Base-by-base conservation (phyloP, 257 asterid genomes). In the Rehmannia glutinosa region DNA sequence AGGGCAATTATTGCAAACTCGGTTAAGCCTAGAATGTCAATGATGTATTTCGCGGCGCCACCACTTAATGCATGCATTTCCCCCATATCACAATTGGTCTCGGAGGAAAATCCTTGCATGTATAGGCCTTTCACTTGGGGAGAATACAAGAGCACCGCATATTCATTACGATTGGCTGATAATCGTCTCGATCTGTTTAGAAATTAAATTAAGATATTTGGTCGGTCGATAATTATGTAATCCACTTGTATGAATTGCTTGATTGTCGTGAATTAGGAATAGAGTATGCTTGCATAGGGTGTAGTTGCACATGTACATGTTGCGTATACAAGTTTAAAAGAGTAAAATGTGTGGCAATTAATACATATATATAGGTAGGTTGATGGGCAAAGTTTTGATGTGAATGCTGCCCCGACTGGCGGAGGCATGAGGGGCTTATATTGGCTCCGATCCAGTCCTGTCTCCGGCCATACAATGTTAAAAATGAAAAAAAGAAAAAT, bases 21-120 rank as follows among this genome's bases (percentile, higher is more conserved):
- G 19, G n/a, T 21, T 0, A 82, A 74, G 35, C n/a, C 84, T 0
- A 75, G 97, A 61, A 81, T 76, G 83, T 90, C 97, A 0, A 83
- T 84, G 55, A 81, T 85, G 82, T 90, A 77, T 45, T 90, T 90
- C 20, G 97, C 93, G 0, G 95, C 95, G 1, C 97, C 94, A 3
- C 33, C 91, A 0, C 73, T 79, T 15, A 32, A 46, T 23, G 78
- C 91, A 0, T 46, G 78, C 70, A 73, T 85, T 10, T 62, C 74
- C 11, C 86, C 95, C 0, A 51, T 77, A 15, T 78, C 85, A 0
- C 61, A 72, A 8, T 3, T 72, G 63, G 76, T 75, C 9, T 69
- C 78, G 0, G 13, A 0, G 0, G 41, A 68, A 0, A 71, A 6
- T n/a, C 78, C 69, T 3, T 27, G 73, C 25, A 42, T 79, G 0